Conservation (phyloP, 2,329 filamentous ascomycete genomes). For the Fusarium sororula region DNA sequence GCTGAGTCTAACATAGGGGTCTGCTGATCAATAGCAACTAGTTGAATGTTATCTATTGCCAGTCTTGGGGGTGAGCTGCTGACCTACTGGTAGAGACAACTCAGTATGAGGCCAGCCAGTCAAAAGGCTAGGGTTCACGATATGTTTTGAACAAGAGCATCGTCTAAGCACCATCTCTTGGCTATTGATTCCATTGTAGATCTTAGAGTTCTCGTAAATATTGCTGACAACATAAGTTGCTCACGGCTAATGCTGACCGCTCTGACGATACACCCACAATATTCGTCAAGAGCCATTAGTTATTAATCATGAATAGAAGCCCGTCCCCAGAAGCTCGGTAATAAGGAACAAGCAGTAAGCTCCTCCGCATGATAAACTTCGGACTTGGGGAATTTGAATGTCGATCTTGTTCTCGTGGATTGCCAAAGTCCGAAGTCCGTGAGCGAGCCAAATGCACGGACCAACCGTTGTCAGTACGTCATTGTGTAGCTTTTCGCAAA, state of each 20-base stretch:
- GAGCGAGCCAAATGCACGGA: conserved; percentile 18
- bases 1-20: conserved; percentile 8
- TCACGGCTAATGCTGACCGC: not conserved
- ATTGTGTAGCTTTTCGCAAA: conserved; percentile 37
- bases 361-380: conserved; percentile 6
- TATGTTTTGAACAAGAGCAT: conserved; percentile 1
- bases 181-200: not conserved
- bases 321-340: not conserved
- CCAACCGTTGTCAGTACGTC: conserved; percentile 33
- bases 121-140: not conserved
- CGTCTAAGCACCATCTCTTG: conserved; percentile 16
- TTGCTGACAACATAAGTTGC: not conserved
- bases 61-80: conserved; percentile 22
- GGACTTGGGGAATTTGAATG: not conserved
- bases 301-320: not conserved
- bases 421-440: conserved; percentile 30
- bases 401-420: conserved; percentile 15
- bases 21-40: conserved; percentile 23
- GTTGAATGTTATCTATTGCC: not conserved
- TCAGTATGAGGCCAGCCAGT: not conserved
- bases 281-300: not conserved
- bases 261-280: not conserved
- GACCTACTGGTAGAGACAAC: conserved; percentile 2
- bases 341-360: not conserved
- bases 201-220: not conserved